These are phyloP conservation scores for Mycena sanguinolenta DNA, from an alignment of 768 basidiomycete species.

Conservation along the genomic window DNA sequence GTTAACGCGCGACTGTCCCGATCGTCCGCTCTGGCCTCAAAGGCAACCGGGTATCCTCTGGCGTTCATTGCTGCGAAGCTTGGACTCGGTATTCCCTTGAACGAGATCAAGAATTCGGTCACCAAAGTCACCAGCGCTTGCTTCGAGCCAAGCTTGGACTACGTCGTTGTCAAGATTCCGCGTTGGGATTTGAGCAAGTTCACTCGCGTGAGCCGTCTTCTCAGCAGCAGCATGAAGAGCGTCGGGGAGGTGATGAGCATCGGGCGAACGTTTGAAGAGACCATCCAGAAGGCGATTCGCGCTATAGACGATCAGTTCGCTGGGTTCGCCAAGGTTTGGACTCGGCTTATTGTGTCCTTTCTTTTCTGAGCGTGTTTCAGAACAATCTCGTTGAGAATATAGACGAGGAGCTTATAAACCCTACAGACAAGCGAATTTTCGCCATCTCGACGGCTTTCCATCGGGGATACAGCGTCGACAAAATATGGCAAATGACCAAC, in stretches of 20 bases:
- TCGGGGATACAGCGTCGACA: slow-evolving; percentile 93
- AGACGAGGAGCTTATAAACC: slow-evolving; percentile 93
- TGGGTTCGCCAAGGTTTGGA: slow-evolving; percentile 87
- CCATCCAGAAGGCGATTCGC: slow-evolving; percentile 97
- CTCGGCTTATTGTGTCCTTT: background rate
- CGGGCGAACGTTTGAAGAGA: slow-evolving; percentile 98
- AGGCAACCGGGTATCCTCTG: slow-evolving; percentile 97
- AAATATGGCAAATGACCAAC: slow-evolving; percentile 97
- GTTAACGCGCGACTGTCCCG: slow-evolving; percentile 98
- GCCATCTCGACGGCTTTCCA: slow-evolving; percentile 96
- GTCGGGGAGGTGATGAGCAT: slow-evolving; percentile 99
- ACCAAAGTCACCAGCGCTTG: slow-evolving; percentile 97
- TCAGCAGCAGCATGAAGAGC: slow-evolving; percentile 98
- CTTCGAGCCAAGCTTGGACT: slow-evolving; percentile 98
- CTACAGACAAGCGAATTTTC: slow-evolving; percentile 97
- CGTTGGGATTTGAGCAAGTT: slow-evolving; percentile 99
- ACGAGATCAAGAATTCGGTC: slow-evolving; percentile 98
- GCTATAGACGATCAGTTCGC: slow-evolving; percentile 96
- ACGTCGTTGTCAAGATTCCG: slow-evolving; percentile 98
- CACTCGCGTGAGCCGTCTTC: slow-evolving; percentile 87
- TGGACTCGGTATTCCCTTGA: slow-evolving; percentile 95
- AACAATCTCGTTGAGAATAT: slow-evolving; percentile 91
- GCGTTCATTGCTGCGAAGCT: slow-evolving; percentile 99
- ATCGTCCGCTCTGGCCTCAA: slow-evolving; percentile 97
- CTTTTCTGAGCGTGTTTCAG: slow-evolving; percentile 52